These are phyloP conservation scores for Verticillium zaregamsianum DNA, from an alignment of 2,329 filamentous ascomycete species.

Conservation along the genomic window DNA sequence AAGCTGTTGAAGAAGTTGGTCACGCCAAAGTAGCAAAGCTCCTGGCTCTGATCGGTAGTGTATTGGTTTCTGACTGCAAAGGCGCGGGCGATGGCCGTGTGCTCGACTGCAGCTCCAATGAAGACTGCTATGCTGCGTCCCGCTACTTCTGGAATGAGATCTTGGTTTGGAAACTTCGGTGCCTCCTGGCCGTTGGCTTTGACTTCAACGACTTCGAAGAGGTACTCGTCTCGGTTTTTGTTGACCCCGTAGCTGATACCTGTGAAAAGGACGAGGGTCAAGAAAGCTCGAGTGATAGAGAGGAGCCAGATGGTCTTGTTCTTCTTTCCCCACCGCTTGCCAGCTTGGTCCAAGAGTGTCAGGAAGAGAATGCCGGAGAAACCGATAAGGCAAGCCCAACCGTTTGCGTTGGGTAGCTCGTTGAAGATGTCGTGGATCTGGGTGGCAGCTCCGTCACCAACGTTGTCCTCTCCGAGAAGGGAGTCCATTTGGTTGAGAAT, in stretches of 20 bases:
- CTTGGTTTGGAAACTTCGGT: conserved; percentile 41
- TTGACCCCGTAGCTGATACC: conserved; percentile 61
- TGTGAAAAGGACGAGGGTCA: conserved; percentile 58
- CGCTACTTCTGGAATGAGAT: conserved; percentile 49
- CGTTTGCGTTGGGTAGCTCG: conserved; percentile 52
- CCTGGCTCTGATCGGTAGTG: conserved; percentile 59
- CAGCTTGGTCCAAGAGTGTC: conserved; percentile 51
- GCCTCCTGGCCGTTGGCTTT: conserved; percentile 48
- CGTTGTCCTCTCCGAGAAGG: conserved; percentile 50
- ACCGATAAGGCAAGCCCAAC: conserved; percentile 42
- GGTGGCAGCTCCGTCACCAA: conserved; percentile 47
- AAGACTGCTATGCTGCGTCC: conserved; percentile 55
- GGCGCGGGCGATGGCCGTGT: conserved; percentile 60
- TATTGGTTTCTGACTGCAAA: conserved; percentile 61
- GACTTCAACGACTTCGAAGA: conserved; percentile 57
- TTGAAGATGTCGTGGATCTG: conserved; percentile 57
- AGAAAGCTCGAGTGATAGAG: conserved; percentile 55
- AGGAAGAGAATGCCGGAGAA: conserved; percentile 54
- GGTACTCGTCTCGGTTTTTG: conserved; percentile 40
- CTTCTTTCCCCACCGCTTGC: conserved; percentile 54
- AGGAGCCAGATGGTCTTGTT: conserved; percentile 55
- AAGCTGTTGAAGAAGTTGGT: conserved; percentile 62
- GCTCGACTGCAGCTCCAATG: conserved; percentile 57
- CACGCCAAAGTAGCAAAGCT: conserved; percentile 59
- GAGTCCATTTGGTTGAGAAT: conserved; percentile 60